Conservation (phyloP, 768 basidiomycete species). For the Kondoa malvinella region DNA sequence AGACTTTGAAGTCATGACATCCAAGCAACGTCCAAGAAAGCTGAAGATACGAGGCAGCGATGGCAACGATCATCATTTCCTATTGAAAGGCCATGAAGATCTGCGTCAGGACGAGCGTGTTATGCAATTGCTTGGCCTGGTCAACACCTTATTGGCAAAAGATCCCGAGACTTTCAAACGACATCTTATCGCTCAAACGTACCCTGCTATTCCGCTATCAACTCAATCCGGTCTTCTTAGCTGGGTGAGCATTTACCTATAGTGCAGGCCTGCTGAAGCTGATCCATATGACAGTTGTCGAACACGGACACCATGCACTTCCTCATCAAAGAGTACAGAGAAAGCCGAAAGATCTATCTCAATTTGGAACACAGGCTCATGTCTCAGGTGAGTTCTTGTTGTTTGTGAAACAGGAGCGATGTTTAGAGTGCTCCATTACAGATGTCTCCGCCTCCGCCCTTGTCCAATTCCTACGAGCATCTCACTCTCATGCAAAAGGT, state of each 20-base stretch:
- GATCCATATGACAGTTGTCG: constrained; percentile 74
- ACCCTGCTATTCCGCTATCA: constrained; percentile 80
- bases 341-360: constrained; percentile 83
- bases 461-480: constrained; percentile 81
- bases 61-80: constrained; percentile 79
- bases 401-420: constrained; percentile 23
- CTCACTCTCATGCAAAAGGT: constrained; percentile 89
- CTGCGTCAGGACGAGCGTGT: constrained; percentile 96
- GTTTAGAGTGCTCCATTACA: neutral
- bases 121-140: constrained; percentile 94
- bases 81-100: constrained; percentile 95
- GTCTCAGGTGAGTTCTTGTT: constrained; percentile 51
- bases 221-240: constrained; percentile 87
- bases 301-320: constrained; percentile 28
- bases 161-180: constrained; percentile 93
- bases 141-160: constrained; percentile 80
- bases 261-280: constrained; percentile 64
- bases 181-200: constrained; percentile 82
- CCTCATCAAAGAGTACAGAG: constrained; percentile 38
- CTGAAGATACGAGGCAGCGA: constrained; percentile 75
- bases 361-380: constrained; percentile 98
- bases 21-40: constrained; percentile 87
- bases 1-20: constrained; percentile 81
- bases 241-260: constrained; percentile 50
- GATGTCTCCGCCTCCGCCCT: constrained; percentile 43